Evolutionary conservation across 441 rosid species (phyloP).

Genomic region (Gossypium davidsonii): DNA sequence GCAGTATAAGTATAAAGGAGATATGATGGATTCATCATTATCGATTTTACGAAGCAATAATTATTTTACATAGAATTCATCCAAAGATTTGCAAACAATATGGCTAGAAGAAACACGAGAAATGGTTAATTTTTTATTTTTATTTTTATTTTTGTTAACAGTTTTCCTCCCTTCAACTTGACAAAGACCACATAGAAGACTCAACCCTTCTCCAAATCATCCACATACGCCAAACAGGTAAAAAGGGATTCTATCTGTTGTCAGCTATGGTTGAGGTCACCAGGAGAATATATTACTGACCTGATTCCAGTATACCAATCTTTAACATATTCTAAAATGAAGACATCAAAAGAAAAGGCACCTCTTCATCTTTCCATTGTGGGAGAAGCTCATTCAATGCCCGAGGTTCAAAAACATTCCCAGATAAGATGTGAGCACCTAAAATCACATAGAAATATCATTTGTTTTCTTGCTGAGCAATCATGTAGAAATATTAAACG

Average conservation of each 20-base stretch:
- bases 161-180: not conserved
- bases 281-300: not conserved
- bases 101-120: not conserved
- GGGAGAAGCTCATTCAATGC: conserved; percentile 90
- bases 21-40: not conserved
- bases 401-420: conserved; percentile 86
- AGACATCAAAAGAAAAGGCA: conserved; percentile 20
- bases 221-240: conserved; percentile 3
- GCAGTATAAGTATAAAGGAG: not conserved
- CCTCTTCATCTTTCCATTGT: conserved; percentile 87
- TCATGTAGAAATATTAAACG: conserved; percentile 3
- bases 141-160: not conserved
- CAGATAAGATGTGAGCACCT: conserved; percentile 91
- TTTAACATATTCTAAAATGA: not conserved
- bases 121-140: not conserved
- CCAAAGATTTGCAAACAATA: not conserved
- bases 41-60: not conserved
- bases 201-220: not conserved
- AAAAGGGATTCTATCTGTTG: not conserved
- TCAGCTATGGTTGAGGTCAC: not conserved
- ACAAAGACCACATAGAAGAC: not conserved
- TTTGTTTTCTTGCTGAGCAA: not conserved
- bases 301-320: not conserved
- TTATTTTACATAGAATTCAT: not conserved
- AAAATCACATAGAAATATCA: conserved; percentile 11